A percentile compares a stretch with the other conserved stretches of the same genome.
Evolutionary conservation across 768 basidiomycete species (phyloP).

Genomic region (Amanita subjunquillea): DNA sequence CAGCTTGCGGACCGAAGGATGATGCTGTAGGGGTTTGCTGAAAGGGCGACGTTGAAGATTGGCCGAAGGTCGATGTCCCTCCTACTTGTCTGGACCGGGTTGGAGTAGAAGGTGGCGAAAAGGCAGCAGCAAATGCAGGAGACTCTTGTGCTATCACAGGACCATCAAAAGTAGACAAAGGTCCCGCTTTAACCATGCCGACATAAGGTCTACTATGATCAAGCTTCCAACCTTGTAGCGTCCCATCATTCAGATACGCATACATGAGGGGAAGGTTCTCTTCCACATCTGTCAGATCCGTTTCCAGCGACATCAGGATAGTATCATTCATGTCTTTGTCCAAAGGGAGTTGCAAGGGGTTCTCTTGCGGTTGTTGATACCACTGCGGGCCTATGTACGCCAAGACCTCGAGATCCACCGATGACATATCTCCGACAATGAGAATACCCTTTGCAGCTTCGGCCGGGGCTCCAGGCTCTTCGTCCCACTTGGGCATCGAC

Average conservation of each 20-base stretch:
- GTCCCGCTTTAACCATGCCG: conserved; percentile 32
- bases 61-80: conserved; percentile 20
- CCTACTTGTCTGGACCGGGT: conserved; percentile 3
- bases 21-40: conserved; percentile 8
- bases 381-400: conserved; percentile 30
- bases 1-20: conserved; percentile 7
- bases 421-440: conserved; percentile 35
- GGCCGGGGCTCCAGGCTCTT: conserved; percentile 16
- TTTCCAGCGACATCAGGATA: conserved; percentile 48
- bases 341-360: conserved; percentile 52
- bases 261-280: conserved; percentile 49
- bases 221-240: conserved; percentile 62
- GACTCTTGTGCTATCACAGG: conserved; percentile 3
- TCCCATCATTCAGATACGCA: conserved; percentile 72
- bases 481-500: conserved; percentile 37
- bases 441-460: conserved; percentile 31
- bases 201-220: conserved; percentile 51
- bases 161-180: background rate
- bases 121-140: conserved; percentile 5
- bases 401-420: conserved; percentile 38
- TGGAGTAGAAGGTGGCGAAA: conserved; percentile 7
- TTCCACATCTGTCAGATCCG: conserved; percentile 50
- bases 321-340: conserved; percentile 66
- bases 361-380: conserved; percentile 41
- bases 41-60: conserved; percentile 16